Evolutionary conservation across 306 rosid genomes (phyloP).

Genomic region (Ormosia emarginata): DNA sequence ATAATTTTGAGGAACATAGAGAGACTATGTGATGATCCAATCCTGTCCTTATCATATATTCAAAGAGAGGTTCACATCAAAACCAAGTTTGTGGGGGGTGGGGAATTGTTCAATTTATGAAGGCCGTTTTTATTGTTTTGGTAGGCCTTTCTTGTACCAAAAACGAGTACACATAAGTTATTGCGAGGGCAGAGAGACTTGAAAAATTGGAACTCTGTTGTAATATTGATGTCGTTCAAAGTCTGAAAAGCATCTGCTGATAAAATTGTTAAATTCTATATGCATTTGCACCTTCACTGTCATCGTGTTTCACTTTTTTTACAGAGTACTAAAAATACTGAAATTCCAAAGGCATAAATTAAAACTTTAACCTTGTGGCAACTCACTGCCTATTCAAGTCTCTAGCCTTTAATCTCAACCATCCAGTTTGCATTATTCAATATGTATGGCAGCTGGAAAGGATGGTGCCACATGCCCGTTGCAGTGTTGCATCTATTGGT

Average conservation of each 20-base stretch:
- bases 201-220: neutral
- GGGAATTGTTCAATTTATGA: neutral
- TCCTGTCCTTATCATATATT: neutral
- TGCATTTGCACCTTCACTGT: neutral
- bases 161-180: neutral
- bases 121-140: neutral
- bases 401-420: neutral
- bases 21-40: slow-evolving; percentile 14
- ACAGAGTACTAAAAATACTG: neutral
- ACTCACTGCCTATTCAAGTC: neutral
- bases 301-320: neutral
- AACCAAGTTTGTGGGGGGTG: neutral
- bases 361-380: neutral
- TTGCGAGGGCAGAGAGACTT: slow-evolving; percentile 10
- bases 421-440: neutral
- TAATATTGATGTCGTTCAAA: slow-evolving; percentile 1
- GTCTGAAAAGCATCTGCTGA: neutral
- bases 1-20: slow-evolving; percentile 37
- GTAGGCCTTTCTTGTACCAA: slow-evolving; percentile 17
- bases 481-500: neutral
- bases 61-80: slow-evolving; percentile 1
- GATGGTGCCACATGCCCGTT: neutral
- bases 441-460: neutral
- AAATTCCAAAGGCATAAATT: neutral
- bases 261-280: neutral